Base-by-base conservation (phyloP, 345 rosid species). In the Aquilaria sinensis region DNA sequence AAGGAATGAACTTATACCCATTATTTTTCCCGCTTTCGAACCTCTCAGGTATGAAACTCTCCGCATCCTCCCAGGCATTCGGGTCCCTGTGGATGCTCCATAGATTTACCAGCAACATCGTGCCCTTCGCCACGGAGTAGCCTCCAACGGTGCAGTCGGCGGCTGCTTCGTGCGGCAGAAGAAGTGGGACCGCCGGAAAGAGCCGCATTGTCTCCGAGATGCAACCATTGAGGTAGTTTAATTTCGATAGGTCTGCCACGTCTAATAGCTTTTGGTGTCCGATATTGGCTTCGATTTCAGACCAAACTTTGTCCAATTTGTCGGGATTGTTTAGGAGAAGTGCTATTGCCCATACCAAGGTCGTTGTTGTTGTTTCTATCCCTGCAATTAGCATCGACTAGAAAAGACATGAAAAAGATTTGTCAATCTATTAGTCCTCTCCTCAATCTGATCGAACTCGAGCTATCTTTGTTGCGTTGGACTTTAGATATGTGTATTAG, bases 81-180 rank as follows among this genome's bases (percentile, higher is more conserved):
- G 76, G 76, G 15, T 79, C 83, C 33, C 78, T 67, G 10, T 83
- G 85, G 15, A 78, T 50, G 2, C 68, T 62, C 81, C 80, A 72
- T 0, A 45, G 60, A 10, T 76, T 80, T 1, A 68, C 58, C n/a
- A 72, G 2, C 47, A 83, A 31, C 75, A 76, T 79, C 4, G 85
- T 72, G 12, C 81, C 70, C 9, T 48, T 51, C 7, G 78, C 75
- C 10, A 83, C 58, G 7, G 15, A 47, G 56, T 69, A 78, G 9
- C 68, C 80, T 0, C 64, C 55, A 2, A 78, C 55, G 9, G 56
- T 54, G 62, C 76, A 64, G 13, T 75, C 75, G 47, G 53, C 55
- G 0, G 75, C 64, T 9, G 81, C 67, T 43, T 64, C 61, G 6
- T 51, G 73, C 3, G 78, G 60, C 9, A 66, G 16, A 9, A 77